Base-by-base conservation (phyloP, 2,329 filamentous ascomycete species). In the Anisogramma anomala region DNA sequence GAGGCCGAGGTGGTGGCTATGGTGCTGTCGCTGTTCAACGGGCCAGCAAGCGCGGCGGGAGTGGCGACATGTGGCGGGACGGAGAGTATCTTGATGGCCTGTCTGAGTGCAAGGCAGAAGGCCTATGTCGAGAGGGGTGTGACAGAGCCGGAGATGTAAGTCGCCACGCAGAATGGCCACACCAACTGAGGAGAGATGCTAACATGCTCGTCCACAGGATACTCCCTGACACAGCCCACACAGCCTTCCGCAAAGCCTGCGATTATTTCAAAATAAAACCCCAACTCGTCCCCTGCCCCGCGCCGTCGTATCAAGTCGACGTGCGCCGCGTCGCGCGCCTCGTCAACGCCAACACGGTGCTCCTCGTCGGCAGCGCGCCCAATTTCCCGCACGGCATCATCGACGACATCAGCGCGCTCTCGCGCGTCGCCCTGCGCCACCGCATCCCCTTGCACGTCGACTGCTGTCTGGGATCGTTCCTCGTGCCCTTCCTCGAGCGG, bases 321-420 rank as follows among this genome's bases (percentile, higher is more conserved):
- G 67, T 89, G 13, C 69, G 76, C 42, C 74, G 79, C 22, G 84
- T 96, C 34, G 75, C 80, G 13, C 82, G 87, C 23, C 75, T 96
- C 45, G 79, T 98, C 62, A 98, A 95, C 64, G 76, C 82, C 54
- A 98, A 98, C 67, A 98, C 91, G 0, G 67, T 96, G 46, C 69
- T 98, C 20, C 79, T 98, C 3, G 91, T 96, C 38, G 91, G 91
- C 35, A 94, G 85, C 2, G 88, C 91, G 0, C 91, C 91, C 45
- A 98, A 96, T 69, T 98, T 95, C 64, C 91, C 91, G 27, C 91
- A 98, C 59, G 91, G 91, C 47, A 94, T 98, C 57, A 91, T 98
- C 49, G 91, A 98, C 61, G 87, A 96, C 60, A 95, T 98, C 52
- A 66, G 82, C 1, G 74, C 77, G 1, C 77, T 98, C 31, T 94